phyloP scores from a whole-genome alignment of 2,329 filamentous ascomycete genomes.

The Teratosphaeria gauchensis region DNA sequence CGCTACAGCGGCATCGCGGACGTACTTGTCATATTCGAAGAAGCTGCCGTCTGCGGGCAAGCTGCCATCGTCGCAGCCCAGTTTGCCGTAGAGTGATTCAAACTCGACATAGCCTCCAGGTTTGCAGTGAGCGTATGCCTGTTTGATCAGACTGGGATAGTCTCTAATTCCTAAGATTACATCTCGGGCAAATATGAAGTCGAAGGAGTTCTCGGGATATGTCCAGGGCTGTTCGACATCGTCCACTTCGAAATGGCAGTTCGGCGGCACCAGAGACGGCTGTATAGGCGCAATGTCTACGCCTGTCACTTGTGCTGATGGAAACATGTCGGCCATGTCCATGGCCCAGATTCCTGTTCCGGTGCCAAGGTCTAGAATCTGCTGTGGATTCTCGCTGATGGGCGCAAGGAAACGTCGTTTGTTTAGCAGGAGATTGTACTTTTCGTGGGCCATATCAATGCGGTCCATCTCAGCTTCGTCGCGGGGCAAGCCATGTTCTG shows the following conservation, averaged over 20 bases:
- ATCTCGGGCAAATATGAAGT: constrained; percentile 31
- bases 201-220: constrained; percentile 21
- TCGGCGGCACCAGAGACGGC: constrained; percentile 26
- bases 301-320: constrained; percentile 31
- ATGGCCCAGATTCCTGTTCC: constrained; percentile 90
- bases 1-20: neutral
- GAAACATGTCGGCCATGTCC: constrained; percentile 22
- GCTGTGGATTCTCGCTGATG: constrained; percentile 14
- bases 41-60: neutral
- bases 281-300: constrained; percentile 30
- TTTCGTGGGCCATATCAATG: neutral
- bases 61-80: neutral
- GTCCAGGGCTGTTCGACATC: constrained; percentile 30
- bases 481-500: neutral
- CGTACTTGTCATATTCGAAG: neutral
- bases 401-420: constrained; percentile 23
- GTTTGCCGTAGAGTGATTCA: neutral
- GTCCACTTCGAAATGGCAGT: constrained; percentile 31
- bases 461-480: neutral
- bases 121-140: constrained; percentile 11
- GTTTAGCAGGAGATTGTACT: constrained; percentile 7
- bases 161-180: constrained; percentile 10
- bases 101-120: constrained; percentile 16
- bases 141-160: constrained; percentile 10
- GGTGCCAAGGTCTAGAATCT: constrained; percentile 56